phyloP scores from a whole-genome alignment of 805 yeast species.

The Saccharomyces jurei region DNA sequence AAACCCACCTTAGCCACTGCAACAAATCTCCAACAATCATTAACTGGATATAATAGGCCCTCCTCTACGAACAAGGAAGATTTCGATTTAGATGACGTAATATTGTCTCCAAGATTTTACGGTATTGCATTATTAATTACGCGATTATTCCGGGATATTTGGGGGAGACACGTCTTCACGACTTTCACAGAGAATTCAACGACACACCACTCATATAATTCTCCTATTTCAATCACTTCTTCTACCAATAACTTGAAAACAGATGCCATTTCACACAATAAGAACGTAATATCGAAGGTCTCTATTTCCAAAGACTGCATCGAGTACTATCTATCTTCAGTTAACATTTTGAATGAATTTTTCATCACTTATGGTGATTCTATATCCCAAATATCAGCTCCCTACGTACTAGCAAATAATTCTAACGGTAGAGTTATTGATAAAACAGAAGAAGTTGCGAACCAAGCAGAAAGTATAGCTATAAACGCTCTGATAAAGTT shows the following conservation, averaged over 20 bases:
- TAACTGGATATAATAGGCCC: constrained; percentile 6
- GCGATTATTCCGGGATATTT: constrained; percentile 66
- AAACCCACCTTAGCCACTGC: constrained; percentile 16
- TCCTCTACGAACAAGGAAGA: constrained; percentile 16
- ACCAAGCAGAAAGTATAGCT: constrained; percentile 88
- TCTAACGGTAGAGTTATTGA: constrained; percentile 16
- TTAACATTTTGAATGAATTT: constrained; percentile 60
- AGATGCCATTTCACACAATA: constrained; percentile 3
- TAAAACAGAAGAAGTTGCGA: constrained; percentile 52
- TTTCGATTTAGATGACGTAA: constrained; percentile 58
- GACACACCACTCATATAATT: not conserved
- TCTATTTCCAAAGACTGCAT: constrained; percentile 36
- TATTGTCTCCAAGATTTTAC: constrained; percentile 83
- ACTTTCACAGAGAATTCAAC: constrained; percentile 19
- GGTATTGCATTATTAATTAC: constrained; percentile 76
- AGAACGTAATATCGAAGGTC: constrained; percentile 18
- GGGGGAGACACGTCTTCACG: constrained; percentile 66
- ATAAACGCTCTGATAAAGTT: constrained; percentile 69
- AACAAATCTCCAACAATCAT: constrained; percentile 4
- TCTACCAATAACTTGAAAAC: not conserved
- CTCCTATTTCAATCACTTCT: not conserved
- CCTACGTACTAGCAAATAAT: constrained; percentile 46
- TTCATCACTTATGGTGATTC: constrained; percentile 55
- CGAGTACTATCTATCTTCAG: constrained; percentile 64
- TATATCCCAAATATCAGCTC: constrained; percentile 21